Evolutionary conservation across 768 basidiomycete species (phyloP).

Genomic region (Termitomyces sp.): DNA sequence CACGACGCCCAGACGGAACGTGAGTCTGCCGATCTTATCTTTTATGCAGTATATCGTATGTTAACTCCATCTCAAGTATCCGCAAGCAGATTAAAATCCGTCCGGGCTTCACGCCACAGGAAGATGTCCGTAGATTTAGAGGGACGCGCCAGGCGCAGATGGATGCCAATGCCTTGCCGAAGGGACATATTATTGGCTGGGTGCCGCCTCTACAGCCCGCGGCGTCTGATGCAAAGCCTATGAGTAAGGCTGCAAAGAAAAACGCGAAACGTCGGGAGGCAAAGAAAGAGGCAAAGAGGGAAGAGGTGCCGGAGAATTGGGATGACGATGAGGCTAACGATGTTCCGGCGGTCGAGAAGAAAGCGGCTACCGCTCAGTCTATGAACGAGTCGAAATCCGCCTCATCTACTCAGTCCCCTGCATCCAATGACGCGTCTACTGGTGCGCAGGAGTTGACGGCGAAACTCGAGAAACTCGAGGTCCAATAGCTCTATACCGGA

Average conservation of each 20-base stretch:
- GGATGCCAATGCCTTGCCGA: constrained; percentile 61
- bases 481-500: constrained; percentile 33
- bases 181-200: constrained; percentile 86
- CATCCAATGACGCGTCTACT: constrained; percentile 11
- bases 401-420: constrained; percentile 2
- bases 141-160: constrained; percentile 71
- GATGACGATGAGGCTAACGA: constrained; percentile 65
- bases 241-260: constrained; percentile 81
- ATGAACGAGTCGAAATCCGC: background rate
- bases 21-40: constrained; percentile 34
- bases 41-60: constrained; percentile 7
- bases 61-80: constrained; percentile 41
- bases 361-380: background rate
- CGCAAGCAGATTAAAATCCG: constrained; percentile 88
- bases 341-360: constrained; percentile 4
- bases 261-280: constrained; percentile 78
- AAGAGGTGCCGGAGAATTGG: constrained; percentile 71
- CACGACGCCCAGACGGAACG: constrained; percentile 81
- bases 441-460: constrained; percentile 33
- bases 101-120: constrained; percentile 92
- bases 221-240: constrained; percentile 34
- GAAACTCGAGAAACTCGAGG: constrained; percentile 54
- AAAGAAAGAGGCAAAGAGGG: constrained; percentile 47
- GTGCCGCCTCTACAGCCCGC: constrained; percentile 50
- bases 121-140: constrained; percentile 86